Evolutionary conservation across 106 monocot species (phyloP).

Genomic region (Cymbidium sinense): DNA sequence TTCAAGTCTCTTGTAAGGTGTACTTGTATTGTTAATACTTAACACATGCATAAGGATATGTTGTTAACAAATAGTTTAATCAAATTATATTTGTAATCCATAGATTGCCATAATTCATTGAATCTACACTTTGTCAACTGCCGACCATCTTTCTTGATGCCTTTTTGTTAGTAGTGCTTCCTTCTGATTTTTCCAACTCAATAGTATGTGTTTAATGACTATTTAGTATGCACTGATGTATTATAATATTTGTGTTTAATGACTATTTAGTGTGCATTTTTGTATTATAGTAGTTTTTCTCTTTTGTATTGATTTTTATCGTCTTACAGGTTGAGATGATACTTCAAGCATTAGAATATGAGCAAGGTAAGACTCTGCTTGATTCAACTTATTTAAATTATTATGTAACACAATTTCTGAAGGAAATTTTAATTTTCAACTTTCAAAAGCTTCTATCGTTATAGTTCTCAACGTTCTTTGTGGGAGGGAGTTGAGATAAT

Average conservation of each 20-base stretch:
- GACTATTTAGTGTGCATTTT: too few species aligned
- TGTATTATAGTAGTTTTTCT: conserved; percentile 7
- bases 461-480: not conserved
- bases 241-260: conserved; percentile 4
- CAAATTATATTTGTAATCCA: too few species aligned
- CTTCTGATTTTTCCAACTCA: not conserved
- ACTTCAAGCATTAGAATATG: conserved; percentile 97
- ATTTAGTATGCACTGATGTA: not conserved
- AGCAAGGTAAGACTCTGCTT: conserved; percentile 48
- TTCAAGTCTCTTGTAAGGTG: too few species aligned
- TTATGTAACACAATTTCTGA: not conserved
- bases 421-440: not conserved
- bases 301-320: not conserved
- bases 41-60: too few species aligned
- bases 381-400: not conserved
- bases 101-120: too few species aligned
- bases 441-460: not conserved
- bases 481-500: not conserved
- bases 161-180: not conserved
- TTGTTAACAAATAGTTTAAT: too few species aligned
- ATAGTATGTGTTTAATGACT: not conserved
- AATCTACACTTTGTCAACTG: not conserved
- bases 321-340: conserved; percentile 95
- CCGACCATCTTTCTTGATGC: not conserved
- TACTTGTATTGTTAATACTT: too few species aligned